Conservation (phyloP, 2,329 filamentous ascomycete species). For the Ophiostoma triangulosporum region DNA sequence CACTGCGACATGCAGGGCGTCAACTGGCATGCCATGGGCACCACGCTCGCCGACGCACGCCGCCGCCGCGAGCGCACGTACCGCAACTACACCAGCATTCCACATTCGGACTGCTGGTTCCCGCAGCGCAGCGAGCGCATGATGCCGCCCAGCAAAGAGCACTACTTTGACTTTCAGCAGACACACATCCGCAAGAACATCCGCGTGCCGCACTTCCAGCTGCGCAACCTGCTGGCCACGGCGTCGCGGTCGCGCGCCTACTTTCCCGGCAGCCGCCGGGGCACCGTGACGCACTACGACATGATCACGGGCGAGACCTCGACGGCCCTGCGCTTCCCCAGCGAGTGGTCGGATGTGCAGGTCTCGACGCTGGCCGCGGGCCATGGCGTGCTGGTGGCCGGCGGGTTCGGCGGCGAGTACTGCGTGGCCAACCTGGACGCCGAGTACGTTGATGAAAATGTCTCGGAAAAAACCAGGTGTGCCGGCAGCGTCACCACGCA, state of each 20-base stretch:
- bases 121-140: constrained; percentile 17
- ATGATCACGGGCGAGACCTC: constrained; percentile 33
- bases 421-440: constrained; percentile 33
- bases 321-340: constrained; percentile 29
- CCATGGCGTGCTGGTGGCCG: constrained; percentile 43
- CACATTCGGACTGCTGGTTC: constrained; percentile 30
- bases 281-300: constrained; percentile 39
- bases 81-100: constrained; percentile 43
- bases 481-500: constrained; percentile 38
- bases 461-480: constrained; percentile 20
- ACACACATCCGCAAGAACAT: constrained; percentile 42
- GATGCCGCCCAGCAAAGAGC: constrained; percentile 27
- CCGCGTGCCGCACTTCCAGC: constrained; percentile 50
- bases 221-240: constrained; percentile 48
- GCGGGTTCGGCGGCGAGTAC: constrained; percentile 45
- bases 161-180: constrained; percentile 43
- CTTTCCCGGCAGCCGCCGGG: constrained; percentile 41
- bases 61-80: constrained; percentile 35
- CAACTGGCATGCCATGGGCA: constrained; percentile 40
- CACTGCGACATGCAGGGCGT: constrained; percentile 45
- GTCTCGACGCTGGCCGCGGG: constrained; percentile 39
- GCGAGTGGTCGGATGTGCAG: constrained; percentile 24
- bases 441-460: constrained; percentile 16
- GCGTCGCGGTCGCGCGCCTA: constrained; percentile 36
- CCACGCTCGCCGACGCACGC: constrained; percentile 35